Evolutionary conservation across 2,329 filamentous ascomycete genomes (phyloP), one percentile per base, ranked within the genome.

Genomic region (Claviceps sp.): DNA sequence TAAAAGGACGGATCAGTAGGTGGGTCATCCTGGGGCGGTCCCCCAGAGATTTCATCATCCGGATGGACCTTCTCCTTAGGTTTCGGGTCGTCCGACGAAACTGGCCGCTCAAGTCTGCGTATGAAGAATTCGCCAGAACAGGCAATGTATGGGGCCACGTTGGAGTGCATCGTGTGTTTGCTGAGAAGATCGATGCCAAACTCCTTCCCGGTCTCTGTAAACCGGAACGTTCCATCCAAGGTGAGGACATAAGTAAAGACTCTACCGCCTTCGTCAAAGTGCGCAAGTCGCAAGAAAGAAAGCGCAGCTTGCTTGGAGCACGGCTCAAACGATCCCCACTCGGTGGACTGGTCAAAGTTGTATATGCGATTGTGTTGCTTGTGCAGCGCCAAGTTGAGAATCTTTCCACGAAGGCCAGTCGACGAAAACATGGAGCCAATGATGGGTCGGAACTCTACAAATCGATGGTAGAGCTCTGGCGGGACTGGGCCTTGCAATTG

Each of bases 131-230:
- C 91, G 43, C 91, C 91, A 1, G 86, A 88, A 64, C 84, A 96
- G 22, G 90, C 91, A 57, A 96, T 88, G 65, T 95, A 95, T 2
- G 87, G 85, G 38, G 83, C 86, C 1, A 95, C 90, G 65, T 96
- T 84, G 57, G 87, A 91, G 70, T 97, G 91, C 88, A 97, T 95
- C 42, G 88, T 95, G 67, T 97, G 91, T 66, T 97, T 97, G 66
- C 84, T 89, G 61, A 97, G 70, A 66, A 96, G 74, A 68, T 96
- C 91, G 61, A 97, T 88, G 50, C 90, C 88, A 54, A 96, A 96
- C 61, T 96, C 90, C 60, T 93, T 93, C 34, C 91, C 91, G 0
- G 91, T 97, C 67, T 96, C 91, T 1, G 91, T 96, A 68, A 96
- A 96, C 46, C 89, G 84, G 63, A 94, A 79, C 50, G 91, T 75